Evolutionary conservation across 2,329 filamentous ascomycete genomes (phyloP), one percentile per base, ranked within the genome.

Genomic region (Aureobasidium melanogenum): DNA sequence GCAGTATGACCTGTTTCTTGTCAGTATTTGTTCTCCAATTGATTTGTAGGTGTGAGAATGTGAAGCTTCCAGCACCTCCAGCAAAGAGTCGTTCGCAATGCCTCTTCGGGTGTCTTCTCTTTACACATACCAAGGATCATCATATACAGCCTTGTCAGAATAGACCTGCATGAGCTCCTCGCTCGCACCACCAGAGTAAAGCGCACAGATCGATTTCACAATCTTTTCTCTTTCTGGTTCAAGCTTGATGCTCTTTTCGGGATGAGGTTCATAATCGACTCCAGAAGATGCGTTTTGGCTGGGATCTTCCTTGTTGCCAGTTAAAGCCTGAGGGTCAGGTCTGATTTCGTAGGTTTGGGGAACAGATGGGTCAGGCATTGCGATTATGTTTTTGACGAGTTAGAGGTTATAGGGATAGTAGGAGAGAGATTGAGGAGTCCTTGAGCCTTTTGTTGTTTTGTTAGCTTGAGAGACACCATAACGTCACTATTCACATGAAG

Each of bases 81-180:
- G 12, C 39, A n/a, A 22, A 41, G 6, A 9, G 7, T 22, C 10
- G 39, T 9, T 19, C 6, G 9, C 10, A 22, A 24, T 24, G 39
- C 9, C 39, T 22, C 19, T 22, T 43, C 39, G 7, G 6, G 19
- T 14, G 70, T 54, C 77, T 71, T 44, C 15, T 17, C 14, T 8
- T 1, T 15, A n/a, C 5, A 43, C 38, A 44, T 63, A 66, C 67
- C 73, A 78, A 1, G 76, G 76, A 64, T 80, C 77, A 59, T 80
- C 77, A 63, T 79, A 80, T 24, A 80, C 69, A 1, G 76, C 71
- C 57, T 78, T 73, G 52, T 75, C 71, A 1, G 75, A 75, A 63
- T 80, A 82, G 1, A 80, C 78, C 46, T 72, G 68, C 75, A 81
- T 80, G 63, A 81, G 76, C 14, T 77, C 67, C 64, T 80, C 75